phyloP scores from a whole-genome alignment of 768 basidiomycete species.

The Rhizopogon sp. region DNA sequence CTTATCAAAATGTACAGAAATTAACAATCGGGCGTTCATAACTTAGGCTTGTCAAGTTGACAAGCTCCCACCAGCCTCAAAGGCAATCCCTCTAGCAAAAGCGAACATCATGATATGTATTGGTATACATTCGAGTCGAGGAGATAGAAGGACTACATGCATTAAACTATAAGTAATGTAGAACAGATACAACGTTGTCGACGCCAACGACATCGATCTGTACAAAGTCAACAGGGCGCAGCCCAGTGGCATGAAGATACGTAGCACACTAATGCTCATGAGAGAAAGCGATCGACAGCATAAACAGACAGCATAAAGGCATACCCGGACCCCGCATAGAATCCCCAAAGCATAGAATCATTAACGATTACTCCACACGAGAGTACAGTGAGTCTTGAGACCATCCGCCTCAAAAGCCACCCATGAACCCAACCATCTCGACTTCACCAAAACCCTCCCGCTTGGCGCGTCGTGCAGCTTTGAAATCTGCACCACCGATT shows the following conservation, averaged over 20 bases:
- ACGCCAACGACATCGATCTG: neutral
- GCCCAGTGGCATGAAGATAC: neutral
- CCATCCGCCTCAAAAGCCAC: neutral
- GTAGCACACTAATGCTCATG: neutral
- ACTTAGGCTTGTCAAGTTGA: no score
- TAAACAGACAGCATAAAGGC: neutral
- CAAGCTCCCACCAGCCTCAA: no score
- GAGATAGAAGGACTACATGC: neutral
- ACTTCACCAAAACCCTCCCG: conserved; percentile 21
- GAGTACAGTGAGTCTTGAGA: neutral
- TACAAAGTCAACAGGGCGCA: neutral
- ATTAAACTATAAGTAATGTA: neutral
- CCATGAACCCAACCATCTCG: conserved; percentile 27
- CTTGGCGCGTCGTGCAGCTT: conserved; percentile 22
- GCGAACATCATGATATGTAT: neutral
- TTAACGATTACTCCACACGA: neutral
- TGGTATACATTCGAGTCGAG: neutral
- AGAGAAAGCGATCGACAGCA: neutral
- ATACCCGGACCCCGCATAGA: neutral
- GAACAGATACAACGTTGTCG: neutral
- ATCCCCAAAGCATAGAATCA: neutral
- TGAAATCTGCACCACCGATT: conserved; percentile 24
- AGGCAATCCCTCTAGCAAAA: neutral
- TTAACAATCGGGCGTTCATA: no score
- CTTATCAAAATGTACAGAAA: no score